Conservation (phyloP, 805 yeast genomes). For the Hemisphaericaspora nanyangensis region DNA sequence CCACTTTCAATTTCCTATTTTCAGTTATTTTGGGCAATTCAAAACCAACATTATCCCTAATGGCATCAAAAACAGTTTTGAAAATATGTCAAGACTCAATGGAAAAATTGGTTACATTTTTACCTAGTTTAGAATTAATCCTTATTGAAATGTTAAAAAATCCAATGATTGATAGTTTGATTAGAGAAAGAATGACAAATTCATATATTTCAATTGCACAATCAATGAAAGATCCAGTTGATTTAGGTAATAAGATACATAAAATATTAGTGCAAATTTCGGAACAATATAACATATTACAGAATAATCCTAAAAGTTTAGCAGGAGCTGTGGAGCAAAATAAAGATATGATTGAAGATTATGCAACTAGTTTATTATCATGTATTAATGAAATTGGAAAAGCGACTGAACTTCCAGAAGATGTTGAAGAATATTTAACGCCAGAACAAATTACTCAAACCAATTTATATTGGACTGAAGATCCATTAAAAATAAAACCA, state of each 20-base stretch:
- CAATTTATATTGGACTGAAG: constrained; percentile 44
- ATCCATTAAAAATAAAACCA: constrained; percentile 43
- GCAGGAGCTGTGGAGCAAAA: background rate
- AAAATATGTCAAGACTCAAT: constrained; percentile 56
- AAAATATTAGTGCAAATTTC: constrained; percentile 5
- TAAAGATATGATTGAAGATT: constrained; percentile 35
- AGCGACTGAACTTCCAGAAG: constrained; percentile 61
- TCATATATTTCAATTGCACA: constrained; percentile 63
- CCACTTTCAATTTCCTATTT: constrained; percentile 55
- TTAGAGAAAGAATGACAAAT: constrained; percentile 57
- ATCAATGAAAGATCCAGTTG: constrained; percentile 43
- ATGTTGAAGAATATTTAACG: constrained; percentile 36
- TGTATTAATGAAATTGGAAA: constrained; percentile 71
- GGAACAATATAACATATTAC: constrained; percentile 8
- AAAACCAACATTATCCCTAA: constrained; percentile 21
- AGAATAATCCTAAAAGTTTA: background rate
- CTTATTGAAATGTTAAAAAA: constrained; percentile 45
- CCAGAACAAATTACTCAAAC: constrained; percentile 25
- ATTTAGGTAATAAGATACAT: constrained; percentile 16
- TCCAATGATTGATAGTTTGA: constrained; percentile 36
- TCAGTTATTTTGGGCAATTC: constrained; percentile 24
- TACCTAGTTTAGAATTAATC: constrained; percentile 48
- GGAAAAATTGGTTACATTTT: constrained; percentile 31
- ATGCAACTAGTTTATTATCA: constrained; percentile 51
- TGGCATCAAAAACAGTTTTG: constrained; percentile 50